Conservation (phyloP, 805 yeast genomes). For the Saccharomycopsis fibuligera region DNA sequence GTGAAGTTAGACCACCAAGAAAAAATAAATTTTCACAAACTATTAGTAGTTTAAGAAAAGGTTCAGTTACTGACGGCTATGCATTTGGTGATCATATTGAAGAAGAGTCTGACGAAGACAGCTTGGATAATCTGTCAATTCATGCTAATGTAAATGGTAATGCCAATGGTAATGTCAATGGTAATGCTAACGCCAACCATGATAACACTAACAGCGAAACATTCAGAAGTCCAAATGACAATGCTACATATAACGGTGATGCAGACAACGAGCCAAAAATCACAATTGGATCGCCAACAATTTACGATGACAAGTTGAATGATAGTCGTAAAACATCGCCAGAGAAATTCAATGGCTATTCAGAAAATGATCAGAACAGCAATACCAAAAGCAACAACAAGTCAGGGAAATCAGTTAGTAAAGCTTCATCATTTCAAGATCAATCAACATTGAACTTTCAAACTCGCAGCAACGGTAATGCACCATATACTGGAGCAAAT, state of each 20-base stretch:
- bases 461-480: background rate
- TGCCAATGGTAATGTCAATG: conserved; percentile 3
- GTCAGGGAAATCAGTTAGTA: conserved; percentile 5
- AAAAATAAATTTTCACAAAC: conserved; percentile 3
- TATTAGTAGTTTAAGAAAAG: conserved; percentile 5
- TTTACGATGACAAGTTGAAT: background rate
- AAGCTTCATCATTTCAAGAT: conserved; percentile 11
- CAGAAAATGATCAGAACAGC: background rate
- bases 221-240: background rate
- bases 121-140: background rate
- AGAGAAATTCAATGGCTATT: background rate
- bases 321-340: no score
- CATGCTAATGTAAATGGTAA: conserved; percentile 1
- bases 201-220: background rate
- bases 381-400: background rate
- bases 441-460: conserved; percentile 1
- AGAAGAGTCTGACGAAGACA: background rate
- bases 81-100: background rate
- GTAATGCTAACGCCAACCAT: background rate
- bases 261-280: conserved; percentile 34
- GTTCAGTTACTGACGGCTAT: background rate
- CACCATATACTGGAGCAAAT: background rate
- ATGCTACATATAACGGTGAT: background rate
- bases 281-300: conserved; percentile 58
- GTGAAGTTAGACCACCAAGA: conserved; percentile 1